Conservation (phyloP, 768 basidiomycete genomes). For the Trametes cinnabarina region DNA sequence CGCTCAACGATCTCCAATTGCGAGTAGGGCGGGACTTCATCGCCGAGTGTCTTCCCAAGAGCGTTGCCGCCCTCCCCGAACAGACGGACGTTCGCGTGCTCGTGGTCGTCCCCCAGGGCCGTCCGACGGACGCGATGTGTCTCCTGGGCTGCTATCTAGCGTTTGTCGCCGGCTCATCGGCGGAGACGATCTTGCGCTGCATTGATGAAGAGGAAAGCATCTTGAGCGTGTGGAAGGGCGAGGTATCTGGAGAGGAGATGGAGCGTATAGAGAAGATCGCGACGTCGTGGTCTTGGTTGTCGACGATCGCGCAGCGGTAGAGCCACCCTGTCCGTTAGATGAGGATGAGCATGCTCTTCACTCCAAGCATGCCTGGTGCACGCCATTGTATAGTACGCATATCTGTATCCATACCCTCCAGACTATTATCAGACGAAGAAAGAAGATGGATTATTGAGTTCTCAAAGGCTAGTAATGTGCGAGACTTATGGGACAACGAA, state of each 20-base stretch:
- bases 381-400: neutral
- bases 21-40: constrained; percentile 44
- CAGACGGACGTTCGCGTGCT: constrained; percentile 25
- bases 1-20: constrained; percentile 36
- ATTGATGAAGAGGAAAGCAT: constrained; percentile 28
- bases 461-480: too few relatives aligned
- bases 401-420: constrained; percentile 9
- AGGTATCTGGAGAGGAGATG: constrained; percentile 28
- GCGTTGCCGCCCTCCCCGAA: constrained; percentile 1
- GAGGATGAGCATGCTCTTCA: neutral
- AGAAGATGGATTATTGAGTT: too few relatives aligned
- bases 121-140: constrained; percentile 32
- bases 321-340: neutral
- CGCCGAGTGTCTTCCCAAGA: constrained; percentile 36
- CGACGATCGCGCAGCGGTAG: constrained; percentile 5
- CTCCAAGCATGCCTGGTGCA: neutral
- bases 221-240: constrained; percentile 31
- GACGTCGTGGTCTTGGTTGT: constrained; percentile 25
- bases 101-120: constrained; percentile 28
- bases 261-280: constrained; percentile 28
- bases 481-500: too few relatives aligned
- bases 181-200: constrained; percentile 23
- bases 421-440: too few relatives aligned
- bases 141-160: constrained; percentile 31
- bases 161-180: constrained; percentile 24